These are phyloP conservation scores for Chaetomium strumarium DNA, from an alignment of 2,329 filamentous ascomycete genomes.

Conservation along the genomic window DNA sequence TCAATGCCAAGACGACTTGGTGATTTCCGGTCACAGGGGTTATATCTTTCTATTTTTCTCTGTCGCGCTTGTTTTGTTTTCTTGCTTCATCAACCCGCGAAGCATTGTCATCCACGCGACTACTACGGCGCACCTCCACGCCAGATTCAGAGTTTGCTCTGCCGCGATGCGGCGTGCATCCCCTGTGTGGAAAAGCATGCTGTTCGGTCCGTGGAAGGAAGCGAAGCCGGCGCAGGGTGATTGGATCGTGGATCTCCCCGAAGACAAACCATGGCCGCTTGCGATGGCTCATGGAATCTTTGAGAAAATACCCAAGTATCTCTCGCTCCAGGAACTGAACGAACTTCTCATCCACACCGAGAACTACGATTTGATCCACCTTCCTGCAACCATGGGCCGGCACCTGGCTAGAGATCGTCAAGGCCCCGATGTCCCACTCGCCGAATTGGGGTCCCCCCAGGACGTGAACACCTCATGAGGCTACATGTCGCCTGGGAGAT, in stretches of 20 bases:
- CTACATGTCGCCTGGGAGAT: not conserved
- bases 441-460: not conserved
- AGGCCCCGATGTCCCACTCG: not conserved
- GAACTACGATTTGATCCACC: not conserved
- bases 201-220: slow-evolving; percentile 7
- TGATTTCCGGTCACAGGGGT: too few species aligned
- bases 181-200: slow-evolving; percentile 7
- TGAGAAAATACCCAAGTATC: not conserved
- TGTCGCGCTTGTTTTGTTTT: too few species aligned
- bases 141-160: slow-evolving; percentile 10
- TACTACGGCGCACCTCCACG: too few species aligned
- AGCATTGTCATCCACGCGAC: too few species aligned
- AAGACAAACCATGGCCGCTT: not conserved
- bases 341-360: not conserved
- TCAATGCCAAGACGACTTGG: too few species aligned
- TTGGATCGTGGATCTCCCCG: not conserved
- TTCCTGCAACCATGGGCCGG: not conserved
- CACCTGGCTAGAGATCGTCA: not conserved
- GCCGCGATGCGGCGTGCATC: slow-evolving; percentile 3
- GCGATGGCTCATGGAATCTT: not conserved
- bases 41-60: too few species aligned
- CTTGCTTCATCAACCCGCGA: too few species aligned
- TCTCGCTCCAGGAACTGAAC: not conserved
- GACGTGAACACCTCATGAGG: not conserved
- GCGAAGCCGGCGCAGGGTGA: not conserved